Conservation (phyloP, 75 land plant species). For the Adiantum capillusveneris region DNA sequence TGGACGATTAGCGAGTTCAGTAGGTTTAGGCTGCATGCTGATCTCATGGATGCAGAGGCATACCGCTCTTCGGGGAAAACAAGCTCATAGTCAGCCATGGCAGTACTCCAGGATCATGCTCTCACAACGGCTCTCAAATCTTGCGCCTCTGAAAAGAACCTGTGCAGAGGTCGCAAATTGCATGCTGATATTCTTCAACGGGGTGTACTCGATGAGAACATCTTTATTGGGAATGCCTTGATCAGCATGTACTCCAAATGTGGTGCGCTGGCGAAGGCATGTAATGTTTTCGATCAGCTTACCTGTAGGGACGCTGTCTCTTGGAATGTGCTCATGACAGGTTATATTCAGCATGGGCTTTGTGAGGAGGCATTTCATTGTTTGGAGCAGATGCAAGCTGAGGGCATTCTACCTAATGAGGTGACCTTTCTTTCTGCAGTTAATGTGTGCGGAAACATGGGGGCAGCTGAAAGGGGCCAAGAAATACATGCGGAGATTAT, state of each 20-base stretch:
- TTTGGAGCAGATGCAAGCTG: slow-evolving; percentile 3
- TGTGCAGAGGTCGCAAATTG: not conserved
- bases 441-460: slow-evolving; percentile 10
- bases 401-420: slow-evolving; percentile 2
- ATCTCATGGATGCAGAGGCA: too few relatives aligned
- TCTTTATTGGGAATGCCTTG: slow-evolving; percentile 29
- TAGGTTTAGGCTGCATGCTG: too few relatives aligned
- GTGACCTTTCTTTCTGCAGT: slow-evolving; percentile 5
- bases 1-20: too few relatives aligned
- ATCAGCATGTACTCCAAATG: slow-evolving; percentile 57
- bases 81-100: too few relatives aligned
- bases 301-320: slow-evolving; percentile 7
- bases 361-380: slow-evolving; percentile 6
- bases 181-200: slow-evolving; percentile 22
- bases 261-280: slow-evolving; percentile 33
- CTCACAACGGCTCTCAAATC: not conserved
- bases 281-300: slow-evolving; percentile 27
- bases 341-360: slow-evolving; percentile 17
- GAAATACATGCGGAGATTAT: slow-evolving; percentile 4
- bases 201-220: slow-evolving; percentile 16
- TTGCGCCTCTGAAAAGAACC: not conserved
- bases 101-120: too few relatives aligned
- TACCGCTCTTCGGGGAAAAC: too few relatives aligned
- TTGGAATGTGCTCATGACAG: slow-evolving; percentile 18
- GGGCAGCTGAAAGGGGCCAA: slow-evolving; percentile 4